phyloP scores from a whole-genome alignment of 2,329 filamentous ascomycete species.

The Madurella fahalii region DNA sequence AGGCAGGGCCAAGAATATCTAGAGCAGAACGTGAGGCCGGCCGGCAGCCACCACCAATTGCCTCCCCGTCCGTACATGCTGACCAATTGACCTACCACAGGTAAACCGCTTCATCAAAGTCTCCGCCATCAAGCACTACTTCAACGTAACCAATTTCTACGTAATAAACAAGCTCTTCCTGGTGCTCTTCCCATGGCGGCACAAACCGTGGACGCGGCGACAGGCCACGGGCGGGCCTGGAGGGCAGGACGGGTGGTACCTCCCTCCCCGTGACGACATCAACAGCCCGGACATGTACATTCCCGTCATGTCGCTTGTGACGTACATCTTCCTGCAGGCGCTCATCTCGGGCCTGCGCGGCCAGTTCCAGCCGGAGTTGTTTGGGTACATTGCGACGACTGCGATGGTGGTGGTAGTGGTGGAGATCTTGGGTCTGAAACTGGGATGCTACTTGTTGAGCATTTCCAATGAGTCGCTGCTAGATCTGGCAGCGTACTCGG shows the following conservation, averaged over 20 bases:
- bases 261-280: slow-evolving; percentile 89
- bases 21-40: slow-evolving; percentile 78
- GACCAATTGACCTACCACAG: slow-evolving; percentile 30
- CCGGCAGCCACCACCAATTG: not conserved
- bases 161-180: slow-evolving; percentile 90
- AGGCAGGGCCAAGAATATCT: slow-evolving; percentile 90
- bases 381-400: slow-evolving; percentile 83
- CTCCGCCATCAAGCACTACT: slow-evolving; percentile 93
- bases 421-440: slow-evolving; percentile 85
- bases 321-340: slow-evolving; percentile 91
- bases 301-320: slow-evolving; percentile 87
- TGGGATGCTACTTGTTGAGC: slow-evolving; percentile 88
- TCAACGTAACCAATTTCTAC: slow-evolving; percentile 97
- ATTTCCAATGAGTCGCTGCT: slow-evolving; percentile 91
- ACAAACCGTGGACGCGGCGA: slow-evolving; percentile 95
- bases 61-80: not conserved
- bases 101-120: slow-evolving; percentile 79
- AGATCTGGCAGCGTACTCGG: slow-evolving; percentile 91
- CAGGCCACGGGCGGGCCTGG: slow-evolving; percentile 64
- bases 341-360: slow-evolving; percentile 85
- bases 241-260: slow-evolving; percentile 71
- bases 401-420: slow-evolving; percentile 78
- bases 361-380: slow-evolving; percentile 87
- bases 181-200: slow-evolving; percentile 95
- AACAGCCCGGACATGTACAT: slow-evolving; percentile 99